These are phyloP conservation scores for Saccharomyces kudriavzevii DNA, from an alignment of 805 yeast species.

Conservation along the genomic window DNA sequence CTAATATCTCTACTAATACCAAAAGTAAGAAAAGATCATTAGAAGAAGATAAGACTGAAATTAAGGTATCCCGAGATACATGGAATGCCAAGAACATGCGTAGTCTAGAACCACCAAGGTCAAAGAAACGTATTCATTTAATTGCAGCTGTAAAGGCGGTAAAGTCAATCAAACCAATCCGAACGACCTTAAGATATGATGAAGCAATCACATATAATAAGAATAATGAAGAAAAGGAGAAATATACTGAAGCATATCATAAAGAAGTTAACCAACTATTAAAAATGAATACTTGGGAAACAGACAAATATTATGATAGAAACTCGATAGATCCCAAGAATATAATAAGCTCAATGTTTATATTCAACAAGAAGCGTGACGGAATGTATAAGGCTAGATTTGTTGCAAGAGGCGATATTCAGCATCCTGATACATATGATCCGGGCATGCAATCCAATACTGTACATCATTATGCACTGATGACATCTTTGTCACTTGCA, in stretches of 20 bases:
- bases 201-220: constrained; percentile 6
- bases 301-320: not conserved
- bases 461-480: constrained; percentile 9
- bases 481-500: constrained; percentile 6
- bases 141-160: not conserved
- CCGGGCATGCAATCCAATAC: not conserved
- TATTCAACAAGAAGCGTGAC: constrained; percentile 5
- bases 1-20: constrained; percentile 27
- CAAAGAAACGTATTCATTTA: not conserved
- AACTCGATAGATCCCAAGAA: not conserved
- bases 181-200: constrained; percentile 1
- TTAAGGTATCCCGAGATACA: not conserved
- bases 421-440: not conserved
- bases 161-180: not conserved
- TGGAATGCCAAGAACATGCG: not conserved
- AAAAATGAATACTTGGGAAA: constrained; percentile 6
- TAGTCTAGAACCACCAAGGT: not conserved
- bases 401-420: constrained; percentile 5
- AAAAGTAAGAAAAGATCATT: not conserved
- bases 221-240: constrained; percentile 1
- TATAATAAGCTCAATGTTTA: not conserved
- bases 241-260: constrained; percentile 5
- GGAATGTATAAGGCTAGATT: constrained; percentile 4
- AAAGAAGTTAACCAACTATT: constrained; percentile 10
- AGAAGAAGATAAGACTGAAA: not conserved